Percentiles rank a stretch among this genome's conserved stretches.
These are phyloP conservation scores for Phragmites australis DNA, from an alignment of 176 grass and related monocot species.

Conservation along the genomic window DNA sequence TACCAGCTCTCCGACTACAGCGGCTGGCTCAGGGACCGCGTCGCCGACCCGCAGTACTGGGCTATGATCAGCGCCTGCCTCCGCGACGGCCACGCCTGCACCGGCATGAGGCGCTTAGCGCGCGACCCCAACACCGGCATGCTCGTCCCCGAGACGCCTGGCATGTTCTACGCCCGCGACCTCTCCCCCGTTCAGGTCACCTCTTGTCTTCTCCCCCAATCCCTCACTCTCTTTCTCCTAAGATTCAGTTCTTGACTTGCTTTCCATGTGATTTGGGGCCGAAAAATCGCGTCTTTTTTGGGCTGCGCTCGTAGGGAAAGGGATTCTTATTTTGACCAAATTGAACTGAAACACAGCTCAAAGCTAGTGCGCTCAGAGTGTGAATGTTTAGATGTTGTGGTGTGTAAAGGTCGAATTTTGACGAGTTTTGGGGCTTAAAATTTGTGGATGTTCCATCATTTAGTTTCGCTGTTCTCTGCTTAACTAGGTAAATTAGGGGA, in stretches of 20 bases:
- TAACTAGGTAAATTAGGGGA: background rate
- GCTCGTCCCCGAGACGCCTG: conserved; percentile 43
- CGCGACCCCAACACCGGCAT: conserved; percentile 66
- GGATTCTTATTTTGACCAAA: too few species aligned
- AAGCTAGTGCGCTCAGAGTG: too few species aligned
- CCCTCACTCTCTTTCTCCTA: background rate
- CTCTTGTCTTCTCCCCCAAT: background rate
- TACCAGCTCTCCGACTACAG: conserved; percentile 92
- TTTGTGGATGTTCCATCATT: background rate
- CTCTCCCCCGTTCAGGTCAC: conserved; percentile 83
- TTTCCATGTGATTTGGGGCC: conserved; percentile 29
- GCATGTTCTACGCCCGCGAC: conserved; percentile 60
- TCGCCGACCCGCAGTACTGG: conserved; percentile 75
- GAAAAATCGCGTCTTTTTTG: conserved; percentile 5
- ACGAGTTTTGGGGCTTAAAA: background rate
- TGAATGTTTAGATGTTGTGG: background rate
- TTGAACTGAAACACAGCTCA: too few species aligned
- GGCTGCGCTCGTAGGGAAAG: too few species aligned
- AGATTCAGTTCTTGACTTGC: conserved; percentile 23
- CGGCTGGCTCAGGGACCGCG: conserved; percentile 74
- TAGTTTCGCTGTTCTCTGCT: background rate
- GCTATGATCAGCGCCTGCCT: conserved; percentile 64
- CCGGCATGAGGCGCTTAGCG: conserved; percentile 36
- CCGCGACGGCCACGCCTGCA: conserved; percentile 64
- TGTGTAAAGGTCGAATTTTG: conserved; percentile 6